Evolutionary conservation across 176 grass and related monocot species (phyloP), one percentile per base, ranked within the genome.

Genomic region (Oryza rufipogon): DNA sequence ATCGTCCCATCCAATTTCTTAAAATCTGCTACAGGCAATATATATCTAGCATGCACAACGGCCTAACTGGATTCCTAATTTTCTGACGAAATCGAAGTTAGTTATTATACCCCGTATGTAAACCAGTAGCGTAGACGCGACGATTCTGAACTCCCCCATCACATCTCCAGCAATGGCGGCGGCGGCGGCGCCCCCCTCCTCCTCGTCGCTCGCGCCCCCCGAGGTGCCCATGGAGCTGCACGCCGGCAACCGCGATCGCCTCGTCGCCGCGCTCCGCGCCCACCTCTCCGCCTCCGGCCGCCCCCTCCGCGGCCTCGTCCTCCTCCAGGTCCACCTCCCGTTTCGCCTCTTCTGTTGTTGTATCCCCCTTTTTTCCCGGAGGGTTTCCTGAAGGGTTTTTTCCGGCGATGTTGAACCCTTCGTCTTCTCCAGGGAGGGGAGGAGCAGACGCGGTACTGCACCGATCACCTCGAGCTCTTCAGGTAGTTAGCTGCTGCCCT

Each of bases 211-310:
- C 0, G 0, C 58, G 58, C 2, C 87, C 14, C 91, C 87, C 33
- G 83, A 46, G 74, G 85, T 95, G 68, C 92, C 96, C 73, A 89
- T 93, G 96, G 93, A 91, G 75, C 91, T 98, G n/a, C 89, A 93
- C 80, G 82, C 88, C 58, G 80, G 58, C 80, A 98, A 98, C 77
- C 92, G 96, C 38, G 80, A 84, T 13, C 92, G 89, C 28, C 91
- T 98, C 68, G 72, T 93, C 32, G 41, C 83, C 46, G 81, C 89
- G 26, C 89, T 95, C n/a, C 92, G 89, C 20, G 41, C 19, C 11
- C 83, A 83, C 70, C 89, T 98, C 79, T 84, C 92, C 47, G 68
- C 77, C 56, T 78, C 87, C 64, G 87, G 32, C 0, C 85, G 89
- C 9, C 89, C 92, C 44, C 76, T 78, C 41, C 82, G 58, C 17